These are phyloP conservation scores for Paragyromitra xinjiangensis DNA, from an alignment of 495 filamentous ascomycete genomes.

Conservation along the genomic window DNA sequence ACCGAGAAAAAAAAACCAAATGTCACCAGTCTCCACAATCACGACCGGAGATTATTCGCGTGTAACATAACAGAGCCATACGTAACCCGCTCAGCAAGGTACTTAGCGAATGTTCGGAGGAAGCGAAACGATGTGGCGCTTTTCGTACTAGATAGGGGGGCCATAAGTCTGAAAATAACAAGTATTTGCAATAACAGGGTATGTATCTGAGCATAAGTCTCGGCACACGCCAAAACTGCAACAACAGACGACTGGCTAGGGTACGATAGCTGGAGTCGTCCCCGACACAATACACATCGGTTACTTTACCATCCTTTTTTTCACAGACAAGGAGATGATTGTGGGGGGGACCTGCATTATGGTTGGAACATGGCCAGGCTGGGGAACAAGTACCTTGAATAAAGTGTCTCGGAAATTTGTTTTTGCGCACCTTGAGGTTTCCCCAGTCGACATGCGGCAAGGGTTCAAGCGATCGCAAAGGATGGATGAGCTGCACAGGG, in stretches of 20 bases:
- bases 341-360: conserved; percentile 46
- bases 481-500: conserved; percentile 52
- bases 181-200: conserved; percentile 10
- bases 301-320: conserved; percentile 7
- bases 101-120: conserved; percentile 8
- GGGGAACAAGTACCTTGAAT: conserved; percentile 25
- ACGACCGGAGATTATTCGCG: conserved; percentile 29
- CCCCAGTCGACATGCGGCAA: conserved; percentile 50
- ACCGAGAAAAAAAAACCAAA: not conserved
- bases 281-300: conserved; percentile 6
- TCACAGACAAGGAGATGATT: conserved; percentile 23
- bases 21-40: conserved; percentile 11
- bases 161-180: not conserved
- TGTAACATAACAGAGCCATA: conserved; percentile 18
- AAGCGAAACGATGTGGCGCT: conserved; percentile 39
- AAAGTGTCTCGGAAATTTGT: conserved; percentile 57
- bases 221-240: conserved; percentile 4
- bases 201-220: conserved; percentile 6
- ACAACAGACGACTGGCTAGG: conserved; percentile 33
- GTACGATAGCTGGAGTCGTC: not conserved
- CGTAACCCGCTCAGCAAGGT: conserved; percentile 9
- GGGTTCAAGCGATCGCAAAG: conserved; percentile 52
- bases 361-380: conserved; percentile 34
- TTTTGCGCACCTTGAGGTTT: conserved; percentile 54
- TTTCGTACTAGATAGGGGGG: conserved; percentile 1